Evolutionary conservation across 2,329 filamentous ascomycete species (phyloP).

Genomic region (Ophiosphaerella narmari): DNA sequence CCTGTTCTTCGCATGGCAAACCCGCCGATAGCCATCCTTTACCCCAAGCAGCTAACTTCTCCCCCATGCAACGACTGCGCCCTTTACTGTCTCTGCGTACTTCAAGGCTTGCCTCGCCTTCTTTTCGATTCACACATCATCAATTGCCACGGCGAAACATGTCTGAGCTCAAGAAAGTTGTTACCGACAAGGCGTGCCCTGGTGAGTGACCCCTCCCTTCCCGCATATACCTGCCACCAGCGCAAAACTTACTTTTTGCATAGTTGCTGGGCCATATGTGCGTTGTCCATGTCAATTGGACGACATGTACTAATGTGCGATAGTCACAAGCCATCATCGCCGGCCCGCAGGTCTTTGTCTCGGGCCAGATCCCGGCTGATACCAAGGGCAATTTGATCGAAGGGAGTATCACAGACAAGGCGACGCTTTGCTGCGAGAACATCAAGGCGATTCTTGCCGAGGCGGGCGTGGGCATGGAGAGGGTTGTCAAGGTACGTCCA

Average conservation of each 20-base stretch:
- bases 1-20: neutral
- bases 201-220: constrained; percentile 36
- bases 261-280: constrained; percentile 52
- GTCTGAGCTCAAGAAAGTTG: constrained; percentile 52
- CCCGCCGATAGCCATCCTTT: constrained; percentile 31
- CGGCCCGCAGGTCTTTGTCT: constrained; percentile 71
- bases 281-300: constrained; percentile 18
- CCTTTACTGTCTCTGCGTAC: neutral
- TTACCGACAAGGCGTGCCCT: constrained; percentile 49
- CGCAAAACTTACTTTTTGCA: neutral
- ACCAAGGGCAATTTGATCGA: constrained; percentile 63
- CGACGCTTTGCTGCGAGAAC: constrained; percentile 75
- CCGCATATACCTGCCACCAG: too few relatives aligned
- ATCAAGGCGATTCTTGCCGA: constrained; percentile 81
- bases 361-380: constrained; percentile 77
- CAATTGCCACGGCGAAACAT: constrained; percentile 30
- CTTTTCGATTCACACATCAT: constrained; percentile 2
- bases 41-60: constrained; percentile 21
- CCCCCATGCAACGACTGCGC: constrained; percentile 3
- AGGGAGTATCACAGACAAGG: constrained; percentile 70
- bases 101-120: neutral
- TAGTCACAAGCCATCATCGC: constrained; percentile 67
- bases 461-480: constrained; percentile 76
- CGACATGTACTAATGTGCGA: neutral
- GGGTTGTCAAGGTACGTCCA: constrained; percentile 76